Evolutionary conservation across 805 yeast species (phyloP), one percentile per base, ranked within the genome.

Genomic region (Cyberlindnera xishuangbannaensis): DNA sequence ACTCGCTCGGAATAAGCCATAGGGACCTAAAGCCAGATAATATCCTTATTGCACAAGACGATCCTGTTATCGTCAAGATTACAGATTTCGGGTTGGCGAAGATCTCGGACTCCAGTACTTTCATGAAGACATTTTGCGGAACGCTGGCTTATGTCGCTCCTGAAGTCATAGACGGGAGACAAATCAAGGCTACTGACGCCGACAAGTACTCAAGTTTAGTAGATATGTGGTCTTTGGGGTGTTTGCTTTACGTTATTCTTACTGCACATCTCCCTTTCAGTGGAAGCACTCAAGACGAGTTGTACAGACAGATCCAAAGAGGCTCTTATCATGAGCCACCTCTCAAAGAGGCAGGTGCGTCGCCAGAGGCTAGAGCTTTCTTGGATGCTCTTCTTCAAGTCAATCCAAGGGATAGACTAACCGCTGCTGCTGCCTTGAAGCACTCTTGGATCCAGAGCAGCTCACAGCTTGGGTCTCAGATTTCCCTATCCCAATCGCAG

Each of bases 181-280:
- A 53, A 20, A 42, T 53, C 7, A 47, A 44, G 29, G 33, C 45
- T 15, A 47, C 40, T 6, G 45, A 44, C 39, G 47, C 51, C 39
- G 59, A 48, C 39, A 59, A 57, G 32, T 92, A 92, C 52, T 85
- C 96, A 3, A 79, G 83, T 24, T 69, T 84, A 37, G 97, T 92
- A 12, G 99, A 92, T 56, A 85, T 92, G 72, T 92, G 99, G 99
- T 86, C 97, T 2, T 69, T 92, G 36, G 99, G 98, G 0, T 92
- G 99, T 58, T 62, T 92, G 18, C 81, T 87, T 1, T 92, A 87
- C 61, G 98, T 92, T 4, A 76, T 90, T 16, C 58, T 92, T 34
- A 90, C 98, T 0, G 90, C 92, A 0, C 96, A 86, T 67, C 64
- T 90, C 40, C 99, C 99, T 7, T 92, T 92, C 56, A 86, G 90